Base-by-base conservation (phyloP, 208 protist species). In the Paratrypanosoma confusum region DNA sequence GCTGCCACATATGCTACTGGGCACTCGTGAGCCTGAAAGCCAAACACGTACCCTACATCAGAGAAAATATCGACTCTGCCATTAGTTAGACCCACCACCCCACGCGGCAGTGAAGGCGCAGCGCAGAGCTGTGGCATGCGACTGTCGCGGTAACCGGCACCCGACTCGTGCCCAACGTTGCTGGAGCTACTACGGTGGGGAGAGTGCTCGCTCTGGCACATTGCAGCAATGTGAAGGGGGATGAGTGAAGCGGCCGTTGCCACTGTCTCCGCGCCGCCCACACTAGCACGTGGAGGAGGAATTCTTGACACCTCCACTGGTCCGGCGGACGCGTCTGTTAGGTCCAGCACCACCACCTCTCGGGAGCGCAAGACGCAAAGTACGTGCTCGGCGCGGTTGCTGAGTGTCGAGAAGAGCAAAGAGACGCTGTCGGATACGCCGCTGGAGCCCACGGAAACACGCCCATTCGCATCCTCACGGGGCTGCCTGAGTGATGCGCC, bases 1-100 rank as follows among this genome's bases (percentile, higher is more conserved):
- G 69, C 63, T 21, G 71, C 41, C 32, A 80, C 74, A 16, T 49
- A 47, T n/a, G 50, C 39, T 20, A 91, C 60, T 0, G 77, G 56
- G 18, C 57, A 50, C 40, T 84, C 65, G 42, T 87, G 72, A 7
- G 78, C 81, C 5, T 71, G 55, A 32, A 87, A 91, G 26, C 71
- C 65, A 40, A 81, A 68, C 25, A 68, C 64, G 52, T 81, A 91
- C 26, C 69, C 50, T 10, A 50, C 33, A 37, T 85, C 78, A 0
- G 75, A 79, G 51, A 91, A 86, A 16, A 85, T 43, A 49, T 61
- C 67, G 5, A 91, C 75, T n/a, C 76, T 65, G 2, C 81, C 81
- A 41, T 91, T 70, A 33, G 57, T 75, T 39, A 46, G 49, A 2
- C 81, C 81, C 0, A 91, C 78, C 3, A 85, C 47, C 11, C 77